Conservation (phyloP, 2,329 filamentous ascomycete species). For the Elsinoe batatas region DNA sequence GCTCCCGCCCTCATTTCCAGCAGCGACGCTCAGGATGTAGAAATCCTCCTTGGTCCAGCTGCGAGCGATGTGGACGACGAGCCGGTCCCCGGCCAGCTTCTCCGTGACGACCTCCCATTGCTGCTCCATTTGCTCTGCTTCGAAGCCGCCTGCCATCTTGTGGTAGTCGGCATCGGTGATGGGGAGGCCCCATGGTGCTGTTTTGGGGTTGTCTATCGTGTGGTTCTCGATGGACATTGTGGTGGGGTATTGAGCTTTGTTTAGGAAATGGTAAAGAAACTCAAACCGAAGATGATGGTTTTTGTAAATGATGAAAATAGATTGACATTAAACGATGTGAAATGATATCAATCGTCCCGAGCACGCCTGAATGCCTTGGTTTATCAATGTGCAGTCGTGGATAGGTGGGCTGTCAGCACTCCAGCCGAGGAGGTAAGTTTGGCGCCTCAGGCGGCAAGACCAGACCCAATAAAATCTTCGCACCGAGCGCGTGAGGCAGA, state of each 20-base stretch:
- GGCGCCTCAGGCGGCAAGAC: too few species aligned
- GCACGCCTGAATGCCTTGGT: too few species aligned
- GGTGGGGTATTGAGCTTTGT: background rate
- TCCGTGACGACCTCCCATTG: constrained; percentile 1
- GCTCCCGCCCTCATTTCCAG: background rate
- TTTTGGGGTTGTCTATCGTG: constrained; percentile 4
- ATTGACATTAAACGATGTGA: too few species aligned
- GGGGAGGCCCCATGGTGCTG: background rate
- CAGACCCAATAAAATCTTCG: too few species aligned
- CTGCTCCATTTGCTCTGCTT: background rate
- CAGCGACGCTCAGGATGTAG: background rate
- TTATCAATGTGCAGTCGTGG: too few species aligned
- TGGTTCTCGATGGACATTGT: background rate
- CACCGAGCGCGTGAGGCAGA: too few species aligned
- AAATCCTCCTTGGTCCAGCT: constrained; percentile 7
- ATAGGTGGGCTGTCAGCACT: too few species aligned
- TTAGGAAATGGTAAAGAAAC: too few species aligned
- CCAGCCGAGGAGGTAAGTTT: too few species aligned
- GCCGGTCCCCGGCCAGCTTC: background rate
- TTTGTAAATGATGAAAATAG: too few species aligned
- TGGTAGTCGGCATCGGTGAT: background rate
- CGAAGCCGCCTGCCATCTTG: background rate
- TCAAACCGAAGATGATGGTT: too few species aligned
- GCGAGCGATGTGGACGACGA: background rate
- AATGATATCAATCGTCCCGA: too few species aligned